A percentile compares a stretch with the other conserved stretches of the same genome.
These are phyloP conservation scores for Xylaria scruposa DNA, from an alignment of 495 filamentous ascomycete species.

Conservation along the genomic window DNA sequence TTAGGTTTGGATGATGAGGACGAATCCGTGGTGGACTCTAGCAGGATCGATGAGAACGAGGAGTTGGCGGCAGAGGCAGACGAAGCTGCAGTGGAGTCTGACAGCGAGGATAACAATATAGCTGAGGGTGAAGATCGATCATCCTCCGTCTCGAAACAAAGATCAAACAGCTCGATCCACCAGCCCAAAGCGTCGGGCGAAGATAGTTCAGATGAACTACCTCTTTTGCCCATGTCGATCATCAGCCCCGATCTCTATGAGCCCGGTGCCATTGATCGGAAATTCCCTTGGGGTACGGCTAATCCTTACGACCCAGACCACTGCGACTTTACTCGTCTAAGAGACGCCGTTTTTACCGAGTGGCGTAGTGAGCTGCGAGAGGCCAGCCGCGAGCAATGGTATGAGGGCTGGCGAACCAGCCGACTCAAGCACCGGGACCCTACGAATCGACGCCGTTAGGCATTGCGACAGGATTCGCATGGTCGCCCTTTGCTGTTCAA, in stretches of 20 bases:
- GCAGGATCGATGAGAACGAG: conserved; percentile 66
- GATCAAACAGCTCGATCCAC: conserved; percentile 57
- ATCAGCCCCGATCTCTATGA: conserved; percentile 92
- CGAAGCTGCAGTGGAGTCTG: conserved; percentile 37
- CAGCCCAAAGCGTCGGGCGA: conserved; percentile 47
- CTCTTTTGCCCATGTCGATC: conserved; percentile 87
- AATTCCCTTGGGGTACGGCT: conserved; percentile 96
- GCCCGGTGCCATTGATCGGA: conserved; percentile 75
- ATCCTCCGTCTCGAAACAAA: conserved; percentile 46
- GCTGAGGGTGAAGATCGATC: conserved; percentile 34
- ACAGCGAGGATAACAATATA: neutral
- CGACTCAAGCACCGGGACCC: conserved; percentile 56
- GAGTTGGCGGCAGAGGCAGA: conserved; percentile 56
- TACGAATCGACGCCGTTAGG: conserved; percentile 41
- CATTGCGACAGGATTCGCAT: conserved; percentile 31
- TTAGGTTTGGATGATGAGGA: conserved; percentile 81
- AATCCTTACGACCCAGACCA: conserved; percentile 89
- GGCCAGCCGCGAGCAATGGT: conserved; percentile 91
- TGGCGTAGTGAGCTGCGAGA: conserved; percentile 92
- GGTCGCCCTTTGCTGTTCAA: conserved; percentile 25
- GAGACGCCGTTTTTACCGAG: conserved; percentile 90
- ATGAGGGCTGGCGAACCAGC: conserved; percentile 91
- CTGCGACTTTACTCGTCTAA: conserved; percentile 92
- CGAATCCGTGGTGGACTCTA: conserved; percentile 57
- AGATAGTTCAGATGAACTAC: conserved; percentile 49